These are phyloP conservation scores for Clavulina sp. DNA, from an alignment of 768 basidiomycete genomes.

Conservation along the genomic window DNA sequence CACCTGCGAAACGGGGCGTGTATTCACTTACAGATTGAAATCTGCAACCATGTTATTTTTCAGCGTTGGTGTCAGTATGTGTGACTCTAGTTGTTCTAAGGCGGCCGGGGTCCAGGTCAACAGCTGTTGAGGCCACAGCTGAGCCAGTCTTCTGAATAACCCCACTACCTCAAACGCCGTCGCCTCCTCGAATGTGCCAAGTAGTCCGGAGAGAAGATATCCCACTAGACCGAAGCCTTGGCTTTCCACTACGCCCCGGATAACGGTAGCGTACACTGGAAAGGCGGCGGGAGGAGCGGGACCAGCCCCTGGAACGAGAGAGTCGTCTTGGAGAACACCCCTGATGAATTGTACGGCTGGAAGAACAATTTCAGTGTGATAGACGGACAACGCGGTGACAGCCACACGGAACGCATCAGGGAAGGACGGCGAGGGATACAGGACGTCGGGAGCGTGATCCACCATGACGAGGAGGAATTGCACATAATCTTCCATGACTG, in stretches of 20 bases:
- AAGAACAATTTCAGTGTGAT: conserved; percentile 68
- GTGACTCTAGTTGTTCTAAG: conserved; percentile 48
- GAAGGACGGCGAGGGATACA: conserved; percentile 65
- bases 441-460: conserved; percentile 49
- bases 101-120: conserved; percentile 55
- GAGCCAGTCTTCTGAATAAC: conserved; percentile 53
- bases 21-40: conserved; percentile 46
- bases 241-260: conserved; percentile 42
- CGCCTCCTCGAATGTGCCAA: conserved; percentile 82
- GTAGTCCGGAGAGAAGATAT: conserved; percentile 56
- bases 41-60: conserved; percentile 60
- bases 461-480: conserved; percentile 59
- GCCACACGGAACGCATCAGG: conserved; percentile 57
- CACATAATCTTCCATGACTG: conserved; percentile 89
- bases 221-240: conserved; percentile 57
- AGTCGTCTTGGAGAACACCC: conserved; percentile 56
- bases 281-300: conserved; percentile 38
- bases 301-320: conserved; percentile 29
- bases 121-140: conserved; percentile 50
- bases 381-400: conserved; percentile 63
- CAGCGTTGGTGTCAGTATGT: conserved; percentile 40
- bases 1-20: background rate
- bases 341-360: conserved; percentile 66
- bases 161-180: conserved; percentile 52
- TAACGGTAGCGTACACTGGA: conserved; percentile 41